phyloP scores from a whole-genome alignment of 306 rosid species.

The Begonia loranthoides region DNA sequence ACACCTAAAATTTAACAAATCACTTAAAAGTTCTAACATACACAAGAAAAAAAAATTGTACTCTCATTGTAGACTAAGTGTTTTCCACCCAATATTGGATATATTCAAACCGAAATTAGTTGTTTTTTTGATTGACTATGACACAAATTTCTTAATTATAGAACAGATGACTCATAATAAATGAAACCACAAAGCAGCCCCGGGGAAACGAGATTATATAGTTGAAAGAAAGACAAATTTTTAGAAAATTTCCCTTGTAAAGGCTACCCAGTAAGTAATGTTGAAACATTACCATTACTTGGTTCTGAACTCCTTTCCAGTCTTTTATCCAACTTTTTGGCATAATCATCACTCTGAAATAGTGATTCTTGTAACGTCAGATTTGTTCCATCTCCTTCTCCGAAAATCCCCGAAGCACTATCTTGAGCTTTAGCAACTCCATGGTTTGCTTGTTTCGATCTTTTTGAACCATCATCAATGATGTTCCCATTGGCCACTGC shows the following conservation, averaged over 20 bases:
- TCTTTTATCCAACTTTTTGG: constrained; percentile 20
- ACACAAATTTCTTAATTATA: too few relatives aligned
- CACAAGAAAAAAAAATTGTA: not conserved
- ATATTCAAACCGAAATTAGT: not conserved
- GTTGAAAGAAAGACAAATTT: too few relatives aligned
- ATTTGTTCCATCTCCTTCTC: constrained; percentile 10
- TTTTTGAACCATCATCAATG: constrained; percentile 9
- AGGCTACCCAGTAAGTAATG: not conserved
- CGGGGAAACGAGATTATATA: too few relatives aligned
- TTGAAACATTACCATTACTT: constrained; percentile 40
- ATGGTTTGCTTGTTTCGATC: constrained; percentile 9
- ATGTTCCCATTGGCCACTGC: constrained; percentile 14
- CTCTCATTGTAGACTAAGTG: not conserved
- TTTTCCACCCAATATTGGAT: not conserved
- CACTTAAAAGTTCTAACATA: constrained; percentile 6
- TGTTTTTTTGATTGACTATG: too few relatives aligned
- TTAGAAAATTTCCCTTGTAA: too few relatives aligned
- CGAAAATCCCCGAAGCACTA: constrained; percentile 12
- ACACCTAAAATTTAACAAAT: constrained; percentile 40
- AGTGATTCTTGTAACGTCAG: constrained; percentile 2
- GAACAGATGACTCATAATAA: too few relatives aligned
- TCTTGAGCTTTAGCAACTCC: constrained; percentile 6
- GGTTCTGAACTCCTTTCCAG: constrained; percentile 6
- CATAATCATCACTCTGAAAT: constrained; percentile 3
- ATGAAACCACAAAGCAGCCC: too few relatives aligned